Percentiles rank a stretch among this genome's conserved stretches.
phyloP scores from a whole-genome alignment of 2,329 filamentous ascomycete species.

The Fusarium pseudonygamai region DNA sequence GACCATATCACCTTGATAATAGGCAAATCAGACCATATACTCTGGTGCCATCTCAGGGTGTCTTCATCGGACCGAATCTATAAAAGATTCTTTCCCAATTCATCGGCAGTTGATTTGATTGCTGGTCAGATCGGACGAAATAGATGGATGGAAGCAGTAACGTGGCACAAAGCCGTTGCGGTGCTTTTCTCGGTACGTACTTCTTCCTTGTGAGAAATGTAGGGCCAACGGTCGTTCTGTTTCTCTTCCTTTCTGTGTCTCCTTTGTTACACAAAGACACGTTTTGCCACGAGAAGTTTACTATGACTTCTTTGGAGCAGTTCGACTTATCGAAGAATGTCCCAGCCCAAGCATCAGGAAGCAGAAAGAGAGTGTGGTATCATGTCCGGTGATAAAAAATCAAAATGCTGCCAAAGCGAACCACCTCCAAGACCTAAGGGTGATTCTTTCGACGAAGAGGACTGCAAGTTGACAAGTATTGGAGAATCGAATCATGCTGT shows the following conservation, averaged over 20 bases:
- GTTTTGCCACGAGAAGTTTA: too few relatives aligned
- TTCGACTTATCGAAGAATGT: not conserved
- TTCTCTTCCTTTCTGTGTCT: not conserved
- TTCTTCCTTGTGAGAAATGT: not conserved
- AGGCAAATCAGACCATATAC: not conserved
- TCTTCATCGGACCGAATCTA: slow-evolving; percentile 1
- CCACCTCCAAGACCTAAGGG: not conserved
- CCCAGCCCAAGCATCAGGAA: not conserved
- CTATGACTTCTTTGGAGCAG: not conserved
- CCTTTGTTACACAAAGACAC: not conserved
- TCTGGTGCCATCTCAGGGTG: not conserved
- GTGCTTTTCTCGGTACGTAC: not conserved
- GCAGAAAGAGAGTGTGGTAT: not conserved
- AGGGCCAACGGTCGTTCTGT: not conserved
- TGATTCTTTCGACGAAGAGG: not conserved
- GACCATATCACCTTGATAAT: not conserved
- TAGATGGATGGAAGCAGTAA: not conserved
- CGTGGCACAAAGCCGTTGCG: slow-evolving; percentile 1
- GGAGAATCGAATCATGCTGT: not conserved
- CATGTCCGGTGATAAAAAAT: not conserved
- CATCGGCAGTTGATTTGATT: not conserved
- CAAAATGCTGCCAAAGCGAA: not conserved
- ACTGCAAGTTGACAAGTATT: not conserved
- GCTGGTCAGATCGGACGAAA: not conserved
- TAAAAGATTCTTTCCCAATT: not conserved